Base-by-base conservation (phyloP, 805 yeast genomes). In the Pichia deserticola region DNA sequence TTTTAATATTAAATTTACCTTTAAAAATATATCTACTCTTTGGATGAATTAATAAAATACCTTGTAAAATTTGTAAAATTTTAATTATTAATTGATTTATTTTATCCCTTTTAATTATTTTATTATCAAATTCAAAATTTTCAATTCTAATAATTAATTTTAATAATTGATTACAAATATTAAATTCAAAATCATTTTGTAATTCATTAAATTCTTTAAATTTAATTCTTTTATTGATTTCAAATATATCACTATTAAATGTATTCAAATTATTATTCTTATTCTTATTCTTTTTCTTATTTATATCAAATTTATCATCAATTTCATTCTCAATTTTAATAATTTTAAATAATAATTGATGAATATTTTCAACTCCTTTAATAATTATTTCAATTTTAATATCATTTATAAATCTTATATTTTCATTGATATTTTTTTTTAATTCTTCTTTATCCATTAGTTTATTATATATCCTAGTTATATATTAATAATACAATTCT, bases 31-130 rank as follows among this genome's bases (percentile, higher is more conserved):
- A 9, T 36, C 47, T 15, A 25, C 47, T 44, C 27, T 28, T n/a
- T 7, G 47, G 47, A 44, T 44, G 47, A 13, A 44, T 37, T n/a
- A 44, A 28, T 13, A 44, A 30, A 13, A 32, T 32, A 7, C 47
- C 47, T 27, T 44, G 47, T 33, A 44, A 39, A n/a, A 44, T 38
- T 27, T 30, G 41, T n/a, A 44, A 28, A 13, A 35, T 11, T 12
- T 7, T 6, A 12, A 44, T 30, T 36, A 37, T 27, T 6, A 36
- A 20, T 20, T 20, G 20, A 20, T 20, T 30, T 28, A 30, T 30
- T 30, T 30, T 4, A 30, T 25, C 32, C 13, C 34, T 30, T 2
- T 13, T 36, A 5, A n/a, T 29, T 5, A 7, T 30, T 10, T 38
- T 13, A 10, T 37, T 36, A n/a, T 37, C 29, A 15, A 42, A n/a